These are phyloP conservation scores for Saccharomyces hybrid DNA, from an alignment of 1,139 yeast genomes.

Conservation along the genomic window DNA sequence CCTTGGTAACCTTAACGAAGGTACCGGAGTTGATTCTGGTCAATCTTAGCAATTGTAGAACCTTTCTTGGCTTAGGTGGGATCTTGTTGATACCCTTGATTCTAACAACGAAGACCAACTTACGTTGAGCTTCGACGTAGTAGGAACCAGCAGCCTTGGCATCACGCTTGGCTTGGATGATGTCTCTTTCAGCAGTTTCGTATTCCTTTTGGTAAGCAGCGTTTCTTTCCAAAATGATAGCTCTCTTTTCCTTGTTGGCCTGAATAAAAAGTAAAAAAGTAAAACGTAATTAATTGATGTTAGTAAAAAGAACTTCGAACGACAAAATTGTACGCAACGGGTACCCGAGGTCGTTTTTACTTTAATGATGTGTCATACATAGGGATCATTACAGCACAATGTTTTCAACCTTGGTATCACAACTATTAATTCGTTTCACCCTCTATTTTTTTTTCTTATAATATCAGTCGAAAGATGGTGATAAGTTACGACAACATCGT, in stretches of 20 bases:
- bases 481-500: constrained; percentile 85
- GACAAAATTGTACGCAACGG: background rate
- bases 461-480: constrained; percentile 99
- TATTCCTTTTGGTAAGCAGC: constrained; percentile 98
- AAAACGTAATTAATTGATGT: background rate
- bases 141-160: constrained; percentile 94
- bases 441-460: background rate
- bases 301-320: background rate
- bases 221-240: constrained; percentile 92
- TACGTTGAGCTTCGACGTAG: constrained; percentile 96
- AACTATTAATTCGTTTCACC: background rate
- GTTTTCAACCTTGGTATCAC: background rate
- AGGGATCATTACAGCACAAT: background rate
- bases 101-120: constrained; percentile 95
- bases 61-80: constrained; percentile 99
- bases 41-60: constrained; percentile 93
- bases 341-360: background rate
- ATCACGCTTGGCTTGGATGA: constrained; percentile 87
- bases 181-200: constrained; percentile 89
- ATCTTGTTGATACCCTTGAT: constrained; percentile 99
- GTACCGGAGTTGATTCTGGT: constrained; percentile 98
- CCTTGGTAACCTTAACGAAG: constrained; percentile 96
- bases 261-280: background rate
- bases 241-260: constrained; percentile 84
- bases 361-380: background rate